Evolutionary conservation across 306 rosid genomes (phyloP).

Genomic region (Vigna trinervia): DNA sequence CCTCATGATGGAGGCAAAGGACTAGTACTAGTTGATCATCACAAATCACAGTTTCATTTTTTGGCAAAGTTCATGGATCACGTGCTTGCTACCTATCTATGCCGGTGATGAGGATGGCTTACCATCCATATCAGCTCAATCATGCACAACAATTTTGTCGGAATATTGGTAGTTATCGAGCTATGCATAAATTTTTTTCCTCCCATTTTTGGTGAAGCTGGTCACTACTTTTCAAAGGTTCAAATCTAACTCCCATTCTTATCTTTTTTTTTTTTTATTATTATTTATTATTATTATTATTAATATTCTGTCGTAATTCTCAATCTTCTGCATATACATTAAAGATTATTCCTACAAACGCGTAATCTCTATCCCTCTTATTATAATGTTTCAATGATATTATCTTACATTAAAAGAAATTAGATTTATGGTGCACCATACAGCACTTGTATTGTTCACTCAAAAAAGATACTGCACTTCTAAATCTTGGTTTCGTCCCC

Average conservation of each 20-base stretch:
- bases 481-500: conserved; percentile 7
- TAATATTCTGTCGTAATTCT: conserved; percentile 28
- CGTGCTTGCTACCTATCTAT: conserved; percentile 64
- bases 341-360: conserved; percentile 33
- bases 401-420: neutral
- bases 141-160: conserved; percentile 64
- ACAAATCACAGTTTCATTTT: conserved; percentile 15
- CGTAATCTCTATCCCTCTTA: neutral
- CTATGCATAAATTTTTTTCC: conserved; percentile 59
- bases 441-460: neutral
- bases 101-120: conserved; percentile 74
- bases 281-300: neutral
- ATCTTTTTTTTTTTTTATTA: no score
- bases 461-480: conserved; percentile 10
- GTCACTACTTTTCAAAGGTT: conserved; percentile 30
- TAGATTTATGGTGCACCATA: conserved; percentile 44
- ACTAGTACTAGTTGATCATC: conserved; percentile 24
- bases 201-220: conserved; percentile 52
- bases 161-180: conserved; percentile 76
- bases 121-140: conserved; percentile 68
- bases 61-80: conserved; percentile 45
- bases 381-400: conserved; percentile 8
- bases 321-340: conserved; percentile 29
- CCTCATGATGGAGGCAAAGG: conserved; percentile 43
- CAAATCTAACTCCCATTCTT: conserved; percentile 46